Conservation (phyloP, 2,329 filamentous ascomycete species). For the Acarospora socialis region DNA sequence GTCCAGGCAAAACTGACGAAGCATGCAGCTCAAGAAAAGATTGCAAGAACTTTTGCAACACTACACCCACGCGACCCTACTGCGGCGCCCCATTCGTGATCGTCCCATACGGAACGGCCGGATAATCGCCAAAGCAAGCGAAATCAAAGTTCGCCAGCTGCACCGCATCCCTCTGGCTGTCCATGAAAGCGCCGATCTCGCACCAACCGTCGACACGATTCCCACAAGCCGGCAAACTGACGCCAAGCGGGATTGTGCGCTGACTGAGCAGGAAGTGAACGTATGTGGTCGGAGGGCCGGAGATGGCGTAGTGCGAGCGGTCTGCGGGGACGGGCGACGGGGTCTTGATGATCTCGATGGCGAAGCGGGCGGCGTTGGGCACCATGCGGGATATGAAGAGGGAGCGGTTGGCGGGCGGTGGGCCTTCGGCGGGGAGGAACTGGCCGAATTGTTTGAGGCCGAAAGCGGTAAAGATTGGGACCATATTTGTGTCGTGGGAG, state of each 20-base stretch:
- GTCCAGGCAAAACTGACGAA: too few relatives aligned
- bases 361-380: conserved; percentile 57
- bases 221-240: conserved; percentile 52
- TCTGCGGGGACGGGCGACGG: conserved; percentile 47
- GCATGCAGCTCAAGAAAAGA: too few relatives aligned
- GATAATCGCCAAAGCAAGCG: conserved; percentile 49
- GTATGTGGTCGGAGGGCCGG: conserved; percentile 47
- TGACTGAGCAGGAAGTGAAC: conserved; percentile 64
- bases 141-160: conserved; percentile 47
- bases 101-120: conserved; percentile 32
- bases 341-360: conserved; percentile 59
- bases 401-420: conserved; percentile 42
- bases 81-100: conserved; percentile 37
- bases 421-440: conserved; percentile 37
- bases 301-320: conserved; percentile 27
- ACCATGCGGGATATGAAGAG: conserved; percentile 54
- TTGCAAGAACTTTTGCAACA: too few relatives aligned
- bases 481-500: conserved; percentile 62
- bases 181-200: conserved; percentile 53
- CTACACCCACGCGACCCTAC: too few relatives aligned
- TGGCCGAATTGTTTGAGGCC: conserved; percentile 55
- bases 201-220: conserved; percentile 61
- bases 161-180: conserved; percentile 45
- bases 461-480: conserved; percentile 56
- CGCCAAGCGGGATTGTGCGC: conserved; percentile 54